These are phyloP conservation scores for Verticillium albo-atrum DNA, from an alignment of 2,329 filamentous ascomycete species.

Conservation along the genomic window DNA sequence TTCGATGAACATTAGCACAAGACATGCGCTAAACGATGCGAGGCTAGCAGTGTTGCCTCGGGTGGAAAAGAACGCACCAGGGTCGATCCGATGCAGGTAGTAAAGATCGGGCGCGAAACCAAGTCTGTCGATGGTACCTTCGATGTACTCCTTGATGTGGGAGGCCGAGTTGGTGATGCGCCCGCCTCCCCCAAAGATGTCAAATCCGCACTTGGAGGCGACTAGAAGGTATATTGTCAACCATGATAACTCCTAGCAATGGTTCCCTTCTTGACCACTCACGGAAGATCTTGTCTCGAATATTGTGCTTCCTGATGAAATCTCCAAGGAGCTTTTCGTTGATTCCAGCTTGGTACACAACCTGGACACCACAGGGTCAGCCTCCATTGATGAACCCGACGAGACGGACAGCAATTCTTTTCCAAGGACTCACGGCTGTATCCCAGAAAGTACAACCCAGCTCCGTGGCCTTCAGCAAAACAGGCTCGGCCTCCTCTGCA, in stretches of 20 bases:
- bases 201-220: conserved; percentile 41
- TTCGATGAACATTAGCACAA: too few species aligned
- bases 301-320: conserved; percentile 43
- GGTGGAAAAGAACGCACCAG: conserved; percentile 27
- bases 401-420: neutral
- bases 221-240: conserved; percentile 20
- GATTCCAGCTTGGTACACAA: conserved; percentile 38
- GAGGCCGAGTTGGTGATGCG: conserved; percentile 35
- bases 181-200: conserved; percentile 24
- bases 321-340: conserved; percentile 45
- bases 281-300: conserved; percentile 42
- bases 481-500: conserved; percentile 40
- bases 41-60: too few species aligned
- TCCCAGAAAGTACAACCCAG: conserved; percentile 41
- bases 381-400: neutral
- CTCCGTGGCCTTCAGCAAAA: conserved; percentile 42
- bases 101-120: conserved; percentile 40
- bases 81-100: conserved; percentile 37
- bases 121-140: conserved; percentile 40
- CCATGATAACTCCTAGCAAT: too few species aligned
- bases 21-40: too few species aligned
- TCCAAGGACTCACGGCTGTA: conserved; percentile 36
- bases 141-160: conserved; percentile 41
- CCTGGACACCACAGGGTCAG: conserved; percentile 19
- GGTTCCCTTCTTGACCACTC: conserved; percentile 11